These are phyloP conservation scores for Blastomyces parvus DNA, from an alignment of 2,329 filamentous ascomycete species.

Conservation along the genomic window DNA sequence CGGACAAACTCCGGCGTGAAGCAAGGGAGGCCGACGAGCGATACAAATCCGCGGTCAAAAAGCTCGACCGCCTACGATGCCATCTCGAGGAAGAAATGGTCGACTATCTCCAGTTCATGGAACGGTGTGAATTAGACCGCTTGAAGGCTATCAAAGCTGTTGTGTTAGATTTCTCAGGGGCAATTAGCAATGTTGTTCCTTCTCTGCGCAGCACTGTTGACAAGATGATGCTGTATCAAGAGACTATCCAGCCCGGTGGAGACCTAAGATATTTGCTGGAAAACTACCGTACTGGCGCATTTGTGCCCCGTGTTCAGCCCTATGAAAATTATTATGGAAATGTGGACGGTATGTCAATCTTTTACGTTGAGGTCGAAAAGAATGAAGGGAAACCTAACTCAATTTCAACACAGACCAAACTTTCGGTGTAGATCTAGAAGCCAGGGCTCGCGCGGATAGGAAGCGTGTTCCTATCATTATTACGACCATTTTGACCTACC, in stretches of 20 bases:
- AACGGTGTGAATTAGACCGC: conserved; percentile 91
- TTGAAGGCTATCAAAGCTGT: conserved; percentile 98
- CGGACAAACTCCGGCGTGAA: conserved; percentile 77
- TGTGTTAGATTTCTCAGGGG: conserved; percentile 91
- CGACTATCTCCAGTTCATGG: conserved; percentile 86
- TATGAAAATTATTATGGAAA: conserved; percentile 99
- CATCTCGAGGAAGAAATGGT: conserved; percentile 93
- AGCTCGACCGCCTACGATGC: conserved; percentile 82
- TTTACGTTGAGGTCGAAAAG: conserved; percentile 5
- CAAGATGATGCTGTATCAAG: conserved; percentile 98
- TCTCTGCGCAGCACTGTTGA: conserved; percentile 92
- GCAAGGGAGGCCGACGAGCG: conserved; percentile 83
- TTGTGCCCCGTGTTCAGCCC: conserved; percentile 77
- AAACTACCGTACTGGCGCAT: conserved; percentile 91
- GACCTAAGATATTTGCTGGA: conserved; percentile 91
- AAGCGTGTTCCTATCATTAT: conserved; percentile 91
- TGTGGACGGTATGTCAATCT: conserved; percentile 54
- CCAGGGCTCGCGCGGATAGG: conserved; percentile 80
- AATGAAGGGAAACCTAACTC: not conserved
- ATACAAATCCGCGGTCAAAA: conserved; percentile 78
- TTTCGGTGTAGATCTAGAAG: conserved; percentile 96
- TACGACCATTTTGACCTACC: conserved; percentile 84
- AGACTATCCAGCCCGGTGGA: conserved; percentile 87
- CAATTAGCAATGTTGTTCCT: conserved; percentile 95
- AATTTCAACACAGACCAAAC: conserved; percentile 59